These are phyloP conservation scores for Plantago elongata DNA, from an alignment of 257 asterid species.

Conservation along the genomic window DNA sequence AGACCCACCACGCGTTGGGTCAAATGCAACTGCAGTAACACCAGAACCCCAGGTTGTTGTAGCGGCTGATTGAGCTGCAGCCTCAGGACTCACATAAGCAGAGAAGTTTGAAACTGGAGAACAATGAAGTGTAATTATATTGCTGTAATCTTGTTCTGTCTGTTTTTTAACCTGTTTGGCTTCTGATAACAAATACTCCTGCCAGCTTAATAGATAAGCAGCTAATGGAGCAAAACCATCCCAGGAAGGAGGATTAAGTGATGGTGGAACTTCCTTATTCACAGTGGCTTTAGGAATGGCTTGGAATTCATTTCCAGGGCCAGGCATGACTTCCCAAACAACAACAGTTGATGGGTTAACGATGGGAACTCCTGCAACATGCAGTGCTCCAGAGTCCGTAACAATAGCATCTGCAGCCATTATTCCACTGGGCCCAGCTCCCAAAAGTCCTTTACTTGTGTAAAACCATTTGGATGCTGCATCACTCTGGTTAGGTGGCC, in stretches of 20 bases:
- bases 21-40: slow-evolving; percentile 98
- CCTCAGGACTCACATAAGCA: slow-evolving; percentile 98
- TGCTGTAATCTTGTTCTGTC: slow-evolving; percentile 67
- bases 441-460: slow-evolving; percentile 96
- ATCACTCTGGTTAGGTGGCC: slow-evolving; percentile 83
- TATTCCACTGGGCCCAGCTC: slow-evolving; percentile 99
- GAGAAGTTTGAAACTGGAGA: slow-evolving; percentile 98
- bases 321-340: slow-evolving; percentile 99
- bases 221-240: slow-evolving; percentile 94
- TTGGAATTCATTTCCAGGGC: slow-evolving; percentile 97
- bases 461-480: slow-evolving; percentile 84
- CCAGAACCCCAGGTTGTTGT: slow-evolving; percentile 99
- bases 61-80: slow-evolving; percentile 92
- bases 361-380: slow-evolving; percentile 97
- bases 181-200: slow-evolving; percentile 78
- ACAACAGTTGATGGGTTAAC: slow-evolving; percentile 98
- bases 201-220: slow-evolving; percentile 95
- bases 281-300: slow-evolving; percentile 69
- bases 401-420: slow-evolving; percentile 99
- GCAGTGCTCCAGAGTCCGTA: slow-evolving; percentile 97
- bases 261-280: slow-evolving; percentile 69
- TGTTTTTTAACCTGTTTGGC: slow-evolving; percentile 69
- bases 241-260: slow-evolving; percentile 95
- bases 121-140: slow-evolving; percentile 84
- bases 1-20: slow-evolving; percentile 98